A percentile compares a stretch with the other conserved stretches of the same genome.
Conservation (phyloP, 257 asterid genomes). For the Ligustrum vulgare region DNA sequence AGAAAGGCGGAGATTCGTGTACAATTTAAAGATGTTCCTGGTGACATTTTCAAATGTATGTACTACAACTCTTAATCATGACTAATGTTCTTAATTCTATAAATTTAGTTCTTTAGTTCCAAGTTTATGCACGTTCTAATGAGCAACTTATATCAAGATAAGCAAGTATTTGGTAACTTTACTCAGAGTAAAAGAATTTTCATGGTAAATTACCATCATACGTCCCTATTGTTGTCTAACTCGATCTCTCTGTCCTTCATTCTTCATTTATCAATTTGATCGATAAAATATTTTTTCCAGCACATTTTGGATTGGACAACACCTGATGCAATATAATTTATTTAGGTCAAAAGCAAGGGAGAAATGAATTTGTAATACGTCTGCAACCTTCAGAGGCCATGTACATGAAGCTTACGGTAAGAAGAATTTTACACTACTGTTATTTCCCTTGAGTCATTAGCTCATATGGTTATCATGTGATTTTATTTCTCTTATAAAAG, state of each 20-base stretch:
- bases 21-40: constrained; percentile 98
- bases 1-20: constrained; percentile 94
- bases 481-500: too few species aligned
- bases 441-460: neutral
- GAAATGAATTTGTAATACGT: constrained; percentile 94
- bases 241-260: too few species aligned
- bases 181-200: too few species aligned
- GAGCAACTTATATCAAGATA: too few species aligned
- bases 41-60: constrained; percentile 86
- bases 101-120: neutral
- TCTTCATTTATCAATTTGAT: too few species aligned
- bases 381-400: constrained; percentile 97
- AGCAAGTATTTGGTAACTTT: too few species aligned
- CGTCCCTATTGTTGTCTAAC: too few species aligned
- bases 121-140: neutral
- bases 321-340: neutral
- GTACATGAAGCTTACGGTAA: constrained; percentile 93
- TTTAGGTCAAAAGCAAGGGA: constrained; percentile 85
- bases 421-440: constrained; percentile 20
- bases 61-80: neutral
- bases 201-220: too few species aligned
- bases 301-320: neutral
- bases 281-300: neutral
- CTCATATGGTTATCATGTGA: neutral
- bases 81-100: neutral